Percentiles rank a stretch among this genome's conserved stretches.
Conservation (phyloP, 129 eudicot genomes). For the Pittosporum tobira region DNA sequence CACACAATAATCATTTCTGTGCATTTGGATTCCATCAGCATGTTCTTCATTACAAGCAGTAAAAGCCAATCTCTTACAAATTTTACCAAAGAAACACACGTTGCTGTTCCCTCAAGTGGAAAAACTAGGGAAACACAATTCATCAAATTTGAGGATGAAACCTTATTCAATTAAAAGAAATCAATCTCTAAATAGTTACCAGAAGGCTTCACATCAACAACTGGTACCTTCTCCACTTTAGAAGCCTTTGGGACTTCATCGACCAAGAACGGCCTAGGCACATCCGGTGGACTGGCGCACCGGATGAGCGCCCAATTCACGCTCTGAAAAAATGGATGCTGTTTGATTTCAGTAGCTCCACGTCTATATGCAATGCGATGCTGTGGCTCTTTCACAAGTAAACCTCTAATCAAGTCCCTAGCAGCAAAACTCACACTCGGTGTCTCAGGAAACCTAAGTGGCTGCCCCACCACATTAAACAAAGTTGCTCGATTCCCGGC, state of each 20-base stretch:
- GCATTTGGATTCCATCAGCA: constrained; percentile 15
- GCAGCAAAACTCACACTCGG: constrained; percentile 92
- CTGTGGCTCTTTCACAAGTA: constrained; percentile 92
- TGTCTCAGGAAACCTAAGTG: constrained; percentile 72
- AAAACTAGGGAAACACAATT: constrained; percentile 5
- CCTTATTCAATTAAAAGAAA: constrained; percentile 53
- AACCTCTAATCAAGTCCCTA: constrained; percentile 78
- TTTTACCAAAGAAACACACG: constrained; percentile 16
- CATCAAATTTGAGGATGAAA: constrained; percentile 15
- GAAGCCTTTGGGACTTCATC: constrained; percentile 23
- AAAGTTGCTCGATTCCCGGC: constrained; percentile 72
- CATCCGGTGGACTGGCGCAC: constrained; percentile 84
- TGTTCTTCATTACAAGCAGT: neutral
- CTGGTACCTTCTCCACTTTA: constrained; percentile 28
- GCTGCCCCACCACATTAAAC: constrained; percentile 94
- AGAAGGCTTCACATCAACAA: constrained; percentile 74
- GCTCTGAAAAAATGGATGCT: constrained; percentile 93
- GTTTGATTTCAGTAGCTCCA: constrained; percentile 92
- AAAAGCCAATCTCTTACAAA: constrained; percentile 10
- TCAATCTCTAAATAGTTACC: constrained; percentile 86
- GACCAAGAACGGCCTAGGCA: constrained; percentile 39
- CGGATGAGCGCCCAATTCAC: constrained; percentile 95
- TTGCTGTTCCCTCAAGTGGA: constrained; percentile 12
- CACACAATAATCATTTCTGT: constrained; percentile 14
- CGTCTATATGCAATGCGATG: constrained; percentile 86